A percentile compares a stretch with the other conserved stretches of the same genome.
These are phyloP conservation scores for Bruguiera hainesii DNA, from an alignment of 441 rosid species.

Conservation along the genomic window DNA sequence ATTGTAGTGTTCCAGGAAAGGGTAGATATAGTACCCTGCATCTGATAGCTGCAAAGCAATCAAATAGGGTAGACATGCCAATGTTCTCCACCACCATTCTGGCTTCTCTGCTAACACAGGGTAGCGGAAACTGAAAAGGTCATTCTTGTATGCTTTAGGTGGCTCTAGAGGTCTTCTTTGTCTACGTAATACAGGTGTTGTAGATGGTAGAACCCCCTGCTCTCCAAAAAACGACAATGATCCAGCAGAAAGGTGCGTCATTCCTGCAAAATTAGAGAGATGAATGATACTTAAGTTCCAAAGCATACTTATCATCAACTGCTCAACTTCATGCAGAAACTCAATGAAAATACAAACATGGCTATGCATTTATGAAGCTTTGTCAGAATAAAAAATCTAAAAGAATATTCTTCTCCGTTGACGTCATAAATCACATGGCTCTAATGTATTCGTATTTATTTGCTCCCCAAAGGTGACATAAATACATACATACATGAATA, in stretches of 20 bases:
- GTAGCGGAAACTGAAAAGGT: slow-evolving; percentile 40
- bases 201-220: slow-evolving; percentile 14
- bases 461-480: no score
- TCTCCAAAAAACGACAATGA: slow-evolving; percentile 23
- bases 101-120: slow-evolving; percentile 55
- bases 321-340: not conserved
- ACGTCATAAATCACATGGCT: no score
- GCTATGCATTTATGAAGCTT: no score
- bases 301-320: not conserved
- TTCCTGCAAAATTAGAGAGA: slow-evolving; percentile 24
- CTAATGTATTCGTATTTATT: no score
- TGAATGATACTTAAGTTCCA: not conserved
- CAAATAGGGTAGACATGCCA: slow-evolving; percentile 62
- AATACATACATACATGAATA: no score
- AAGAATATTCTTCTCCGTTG: no score
- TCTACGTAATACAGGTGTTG: slow-evolving; percentile 14
- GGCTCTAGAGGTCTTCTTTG: slow-evolving; percentile 11
- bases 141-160: slow-evolving; percentile 36
- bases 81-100: slow-evolving; percentile 83
- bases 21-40: slow-evolving; percentile 58
- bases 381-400: no score
- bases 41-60: slow-evolving; percentile 73
- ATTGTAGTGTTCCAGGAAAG: slow-evolving; percentile 51
- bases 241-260: slow-evolving; percentile 20
- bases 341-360: not conserved